A percentile compares a stretch with the other conserved stretches of the same genome.
Conservation (phyloP, 2,329 filamentous ascomycete genomes). For the Arachnomyces sp. region DNA sequence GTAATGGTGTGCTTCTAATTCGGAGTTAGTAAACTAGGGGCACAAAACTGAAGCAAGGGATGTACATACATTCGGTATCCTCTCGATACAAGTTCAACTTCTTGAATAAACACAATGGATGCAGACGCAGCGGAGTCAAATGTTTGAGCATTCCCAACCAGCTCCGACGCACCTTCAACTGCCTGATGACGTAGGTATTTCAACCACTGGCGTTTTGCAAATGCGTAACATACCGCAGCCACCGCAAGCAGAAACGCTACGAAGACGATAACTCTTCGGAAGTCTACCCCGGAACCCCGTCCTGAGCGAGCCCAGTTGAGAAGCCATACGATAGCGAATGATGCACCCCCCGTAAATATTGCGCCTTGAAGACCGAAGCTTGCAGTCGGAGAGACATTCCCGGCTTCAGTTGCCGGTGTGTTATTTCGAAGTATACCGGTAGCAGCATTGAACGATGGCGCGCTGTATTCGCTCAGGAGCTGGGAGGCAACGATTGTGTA, state of each 20-base stretch:
- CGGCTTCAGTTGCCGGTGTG: conserved; percentile 22
- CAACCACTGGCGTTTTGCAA: conserved; percentile 72
- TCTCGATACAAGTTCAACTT: conserved; percentile 89
- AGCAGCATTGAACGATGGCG: conserved; percentile 34
- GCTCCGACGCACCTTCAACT: conserved; percentile 58
- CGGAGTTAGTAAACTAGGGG: conserved; percentile 18
- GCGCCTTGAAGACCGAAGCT: conserved; percentile 58
- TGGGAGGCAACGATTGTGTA: conserved; percentile 91
- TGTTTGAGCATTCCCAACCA: conserved; percentile 68
- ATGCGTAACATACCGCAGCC: conserved; percentile 58
- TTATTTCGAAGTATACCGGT: conserved; percentile 24
- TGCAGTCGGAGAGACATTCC: conserved; percentile 26
- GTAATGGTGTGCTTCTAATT: conserved; percentile 71
- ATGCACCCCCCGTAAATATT: conserved; percentile 54
- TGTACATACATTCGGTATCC: conserved; percentile 70
- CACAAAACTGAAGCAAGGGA: not conserved
- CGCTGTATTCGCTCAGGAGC: conserved; percentile 60
- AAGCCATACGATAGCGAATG: conserved; percentile 58
- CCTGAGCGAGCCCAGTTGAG: conserved; percentile 63
- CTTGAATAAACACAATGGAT: conserved; percentile 75
- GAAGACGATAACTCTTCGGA: conserved; percentile 32
- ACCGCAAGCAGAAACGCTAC: conserved; percentile 43
- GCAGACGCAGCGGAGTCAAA: conserved; percentile 72
- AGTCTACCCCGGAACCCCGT: conserved; percentile 38
- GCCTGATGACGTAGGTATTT: conserved; percentile 69